Base-by-base conservation (phyloP, 305 asterid genomes). In the Fraxinus dipetala region DNA sequence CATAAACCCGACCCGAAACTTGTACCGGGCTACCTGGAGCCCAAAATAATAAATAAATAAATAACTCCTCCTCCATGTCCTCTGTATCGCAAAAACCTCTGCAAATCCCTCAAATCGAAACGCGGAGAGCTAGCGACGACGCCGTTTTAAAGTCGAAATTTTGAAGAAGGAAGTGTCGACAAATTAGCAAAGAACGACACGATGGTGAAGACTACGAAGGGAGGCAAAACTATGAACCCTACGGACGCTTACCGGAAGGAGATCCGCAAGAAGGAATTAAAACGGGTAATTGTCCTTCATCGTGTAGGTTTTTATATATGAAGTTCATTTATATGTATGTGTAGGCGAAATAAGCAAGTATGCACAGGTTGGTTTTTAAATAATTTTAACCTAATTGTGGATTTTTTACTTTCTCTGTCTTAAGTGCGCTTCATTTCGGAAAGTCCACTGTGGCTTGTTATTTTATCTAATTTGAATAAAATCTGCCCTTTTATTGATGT, bases 181-280 rank as follows among this genome's bases (percentile, higher is more conserved):
- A 28, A 72, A 38, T 82, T 82, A 30, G 18, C 76, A 63, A 40
- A 73, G 70, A 76, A 80, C 82, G 86, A 20, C 89, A 84, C 79
- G 80, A 89, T 89, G 93, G 93, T 94, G 96, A 95, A 95, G 93
- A 96, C 98, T 72, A 96, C 99, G 74, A 96, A 96, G 88, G 98
- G 99, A 51, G 99, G 99, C 83, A 96, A 96, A 88, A 92, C 97
- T 78, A 96, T 96, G 99, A 96, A 96, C 94, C 99, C 99, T 91
- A 96, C 99, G 86, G 98, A 94, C 85, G 94, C 99, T 26, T 94
- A 90, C 82, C 96, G 99, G 70, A 96, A 96, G 80, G 98, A 93
- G 91, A 87, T 90, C 43, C 98, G 98, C 34, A 96, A 93, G 40
- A 91, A 93, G 87, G 99, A 96, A 90, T 90, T 96, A 83, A 93